Conservation (phyloP, 495 filamentous ascomycete species). For the Achaetomiella virescens region DNA sequence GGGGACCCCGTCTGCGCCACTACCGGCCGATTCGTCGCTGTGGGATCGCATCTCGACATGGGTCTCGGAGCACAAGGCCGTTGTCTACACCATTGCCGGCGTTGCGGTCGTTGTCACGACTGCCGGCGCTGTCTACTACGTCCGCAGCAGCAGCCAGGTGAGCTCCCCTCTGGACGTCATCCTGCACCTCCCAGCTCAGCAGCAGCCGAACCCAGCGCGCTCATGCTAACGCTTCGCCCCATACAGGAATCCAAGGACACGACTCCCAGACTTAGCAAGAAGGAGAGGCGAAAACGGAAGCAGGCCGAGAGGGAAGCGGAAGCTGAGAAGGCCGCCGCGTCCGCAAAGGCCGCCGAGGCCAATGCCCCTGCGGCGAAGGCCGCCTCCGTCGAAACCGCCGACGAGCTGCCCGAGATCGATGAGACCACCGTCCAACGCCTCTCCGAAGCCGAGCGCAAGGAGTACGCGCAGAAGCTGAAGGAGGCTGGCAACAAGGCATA, state of each 20-base stretch:
- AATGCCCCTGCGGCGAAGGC: slow-evolving; percentile 34
- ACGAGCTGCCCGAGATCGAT: slow-evolving; percentile 80
- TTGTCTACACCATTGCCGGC: slow-evolving; percentile 93
- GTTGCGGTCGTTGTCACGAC: slow-evolving; percentile 84
- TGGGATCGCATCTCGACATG: slow-evolving; percentile 88
- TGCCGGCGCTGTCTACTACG: slow-evolving; percentile 87
- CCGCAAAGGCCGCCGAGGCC: slow-evolving; percentile 12
- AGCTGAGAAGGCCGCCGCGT: slow-evolving; percentile 35
- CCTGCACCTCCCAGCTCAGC: not conserved
- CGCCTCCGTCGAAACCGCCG: slow-evolving; percentile 57
- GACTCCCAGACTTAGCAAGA: slow-evolving; percentile 43
- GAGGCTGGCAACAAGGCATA: slow-evolving; percentile 95
- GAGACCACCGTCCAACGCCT: slow-evolving; percentile 67
- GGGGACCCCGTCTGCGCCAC: slow-evolving; percentile 29
- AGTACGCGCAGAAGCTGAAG: slow-evolving; percentile 86
- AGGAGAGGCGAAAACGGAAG: slow-evolving; percentile 61
- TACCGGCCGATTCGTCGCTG: slow-evolving; percentile 55
- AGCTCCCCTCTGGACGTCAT: not conserved
- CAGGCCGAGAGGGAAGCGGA: slow-evolving; percentile 60
- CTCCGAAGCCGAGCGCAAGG: slow-evolving; percentile 68
- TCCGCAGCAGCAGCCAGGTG: slow-evolving; percentile 43
- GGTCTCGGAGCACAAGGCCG: slow-evolving; percentile 89
- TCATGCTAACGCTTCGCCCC: not conserved
- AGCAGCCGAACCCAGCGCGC: not conserved
- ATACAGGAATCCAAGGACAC: slow-evolving; percentile 26